A percentile compares a stretch with the other conserved stretches of the same genome.
Conservation (phyloP, 75 land plant genomes). For the Pinus taeda region DNA sequence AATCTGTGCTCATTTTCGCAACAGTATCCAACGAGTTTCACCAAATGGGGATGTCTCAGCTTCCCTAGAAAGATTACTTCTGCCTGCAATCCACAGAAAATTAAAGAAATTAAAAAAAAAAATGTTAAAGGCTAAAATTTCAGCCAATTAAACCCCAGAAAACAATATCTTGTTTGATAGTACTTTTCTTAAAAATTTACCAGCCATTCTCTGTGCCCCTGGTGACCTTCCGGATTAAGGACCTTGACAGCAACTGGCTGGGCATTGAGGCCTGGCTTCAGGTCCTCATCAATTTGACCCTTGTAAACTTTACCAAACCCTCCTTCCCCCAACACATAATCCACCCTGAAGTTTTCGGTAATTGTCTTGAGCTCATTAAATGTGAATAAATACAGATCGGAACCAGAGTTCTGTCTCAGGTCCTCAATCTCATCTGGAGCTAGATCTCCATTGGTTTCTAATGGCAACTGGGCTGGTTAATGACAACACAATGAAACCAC, state of each 20-base stretch:
- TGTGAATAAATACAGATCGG: slow-evolving; percentile 38
- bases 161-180: no score
- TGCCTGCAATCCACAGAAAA: slow-evolving; percentile 2
- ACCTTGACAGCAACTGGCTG: slow-evolving; percentile 59
- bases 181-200: slow-evolving; percentile 10
- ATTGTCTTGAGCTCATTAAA: slow-evolving; percentile 47
- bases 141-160: no score
- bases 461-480: not conserved
- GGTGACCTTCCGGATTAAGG: slow-evolving; percentile 46
- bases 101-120: not conserved
- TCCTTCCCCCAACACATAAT: slow-evolving; percentile 45
- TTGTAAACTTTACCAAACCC: slow-evolving; percentile 67
- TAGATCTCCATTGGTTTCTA: not conserved
- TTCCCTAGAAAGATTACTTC: slow-evolving; percentile 10
- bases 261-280: slow-evolving; percentile 44
- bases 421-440: not conserved
- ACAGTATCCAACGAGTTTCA: slow-evolving; percentile 12
- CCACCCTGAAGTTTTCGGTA: slow-evolving; percentile 34
- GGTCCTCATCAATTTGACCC: slow-evolving; percentile 50
- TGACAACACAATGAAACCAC: not conserved
- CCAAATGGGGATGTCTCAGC: slow-evolving; percentile 10
- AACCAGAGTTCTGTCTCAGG: slow-evolving; percentile 14
- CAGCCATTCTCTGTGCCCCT: slow-evolving; percentile 76
- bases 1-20: slow-evolving; percentile 10
- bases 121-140: not conserved